A percentile compares a stretch with the other conserved stretches of the same genome.
These are phyloP conservation scores for Cicer arietinum DNA, from an alignment of 306 rosid species.

Conservation along the genomic window DNA sequence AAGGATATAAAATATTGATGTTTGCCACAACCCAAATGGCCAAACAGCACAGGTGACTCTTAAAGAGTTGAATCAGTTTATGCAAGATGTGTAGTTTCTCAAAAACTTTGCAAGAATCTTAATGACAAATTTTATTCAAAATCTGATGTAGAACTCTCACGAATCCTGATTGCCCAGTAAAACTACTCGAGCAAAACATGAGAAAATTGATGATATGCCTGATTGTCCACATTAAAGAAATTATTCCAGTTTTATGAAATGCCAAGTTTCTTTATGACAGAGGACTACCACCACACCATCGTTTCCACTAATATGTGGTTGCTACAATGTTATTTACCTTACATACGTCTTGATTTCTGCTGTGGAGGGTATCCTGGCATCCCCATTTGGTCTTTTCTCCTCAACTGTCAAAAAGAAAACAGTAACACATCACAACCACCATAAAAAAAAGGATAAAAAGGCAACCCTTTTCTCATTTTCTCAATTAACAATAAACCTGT, in stretches of 20 bases:
- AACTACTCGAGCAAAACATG: constrained; percentile 17
- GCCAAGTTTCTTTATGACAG: constrained; percentile 31
- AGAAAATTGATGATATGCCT: constrained; percentile 16
- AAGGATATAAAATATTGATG: constrained; percentile 7
- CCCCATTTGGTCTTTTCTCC: constrained; percentile 82
- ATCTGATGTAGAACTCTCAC: constrained; percentile 26
- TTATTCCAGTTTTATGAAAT: constrained; percentile 24
- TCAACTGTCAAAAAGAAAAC: constrained; percentile 59
- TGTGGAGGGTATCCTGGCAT: constrained; percentile 78
- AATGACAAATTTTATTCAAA: constrained; percentile 33
- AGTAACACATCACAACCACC: constrained; percentile 32
- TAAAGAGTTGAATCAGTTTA: constrained; percentile 31
- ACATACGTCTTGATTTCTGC: constrained; percentile 78
- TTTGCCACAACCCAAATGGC: constrained; percentile 33
- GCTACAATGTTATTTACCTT: constrained; percentile 49
- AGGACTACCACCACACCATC: constrained; percentile 6
- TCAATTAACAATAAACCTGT: constrained; percentile 60
- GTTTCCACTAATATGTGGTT: neutral
- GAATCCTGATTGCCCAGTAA: constrained; percentile 22
- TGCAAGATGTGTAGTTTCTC: constrained; percentile 17
- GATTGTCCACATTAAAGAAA: constrained; percentile 5
- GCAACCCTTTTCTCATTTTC: neutral
- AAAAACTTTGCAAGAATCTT: constrained; percentile 11
- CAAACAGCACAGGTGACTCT: constrained; percentile 11
- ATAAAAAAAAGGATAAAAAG: neutral